phyloP scores from a whole-genome alignment of 1,284 basidiomycete genomes.

The Tilletiopsis washingtonensis region DNA sequence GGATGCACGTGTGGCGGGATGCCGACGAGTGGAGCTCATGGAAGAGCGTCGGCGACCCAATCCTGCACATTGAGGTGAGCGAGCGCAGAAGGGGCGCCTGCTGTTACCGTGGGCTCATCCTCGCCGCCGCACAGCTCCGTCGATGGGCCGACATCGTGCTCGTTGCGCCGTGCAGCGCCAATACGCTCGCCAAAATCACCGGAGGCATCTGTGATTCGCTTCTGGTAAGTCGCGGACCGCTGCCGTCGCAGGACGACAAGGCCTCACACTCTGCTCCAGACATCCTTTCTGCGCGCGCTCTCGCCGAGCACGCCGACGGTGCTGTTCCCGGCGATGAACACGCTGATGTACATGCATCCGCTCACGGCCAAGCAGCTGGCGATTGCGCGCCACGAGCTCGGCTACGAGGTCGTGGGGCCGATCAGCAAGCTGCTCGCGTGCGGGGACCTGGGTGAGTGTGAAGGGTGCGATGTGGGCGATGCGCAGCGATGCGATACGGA shows the following conservation, averaged over 20 bases:
- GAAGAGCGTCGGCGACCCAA: constrained; percentile 75
- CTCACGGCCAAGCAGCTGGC: constrained; percentile 73
- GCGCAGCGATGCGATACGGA: too few species aligned
- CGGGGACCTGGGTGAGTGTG: constrained; percentile 76
- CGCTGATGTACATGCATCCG: constrained; percentile 92
- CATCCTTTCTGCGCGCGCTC: constrained; percentile 79
- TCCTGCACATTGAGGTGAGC: constrained; percentile 74
- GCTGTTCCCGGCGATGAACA: constrained; percentile 97
- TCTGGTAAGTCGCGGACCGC: constrained; percentile 55
- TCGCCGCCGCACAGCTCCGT: constrained; percentile 53
- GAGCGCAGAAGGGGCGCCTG: neutral
- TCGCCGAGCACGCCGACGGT: constrained; percentile 72
- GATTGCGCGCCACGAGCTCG: constrained; percentile 63
- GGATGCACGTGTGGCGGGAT: constrained; percentile 71
- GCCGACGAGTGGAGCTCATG: constrained; percentile 75
- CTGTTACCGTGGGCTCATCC: neutral
- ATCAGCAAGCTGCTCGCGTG: constrained; percentile 81
- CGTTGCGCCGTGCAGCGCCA: constrained; percentile 88
- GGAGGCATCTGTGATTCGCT: constrained; percentile 84
- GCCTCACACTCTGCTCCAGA: constrained; percentile 54
- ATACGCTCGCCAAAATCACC: constrained; percentile 86
- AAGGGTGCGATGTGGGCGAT: neutral
- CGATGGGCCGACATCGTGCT: constrained; percentile 94
- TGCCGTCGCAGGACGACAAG: neutral
- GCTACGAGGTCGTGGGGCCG: constrained; percentile 74